Conservation (phyloP, 2,329 filamentous ascomycete genomes). For the Fusarium illudens region DNA sequence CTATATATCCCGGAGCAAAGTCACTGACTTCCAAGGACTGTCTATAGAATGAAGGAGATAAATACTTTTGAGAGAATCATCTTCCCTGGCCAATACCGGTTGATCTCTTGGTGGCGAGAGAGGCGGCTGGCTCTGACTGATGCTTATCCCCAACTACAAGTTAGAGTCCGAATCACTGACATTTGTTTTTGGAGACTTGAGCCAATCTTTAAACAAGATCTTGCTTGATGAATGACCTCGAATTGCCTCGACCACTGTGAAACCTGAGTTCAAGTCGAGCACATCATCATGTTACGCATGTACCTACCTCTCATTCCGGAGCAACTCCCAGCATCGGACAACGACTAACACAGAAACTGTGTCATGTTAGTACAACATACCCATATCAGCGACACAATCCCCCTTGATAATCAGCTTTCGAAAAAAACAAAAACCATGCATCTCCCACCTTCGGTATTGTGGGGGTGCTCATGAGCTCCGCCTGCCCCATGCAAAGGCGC, state of each 20-base stretch:
- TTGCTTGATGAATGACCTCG: neutral
- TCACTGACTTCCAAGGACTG: too few relatives aligned
- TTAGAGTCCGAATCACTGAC: neutral
- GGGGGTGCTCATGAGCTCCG: neutral
- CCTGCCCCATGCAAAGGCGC: neutral
- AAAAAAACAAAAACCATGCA: neutral
- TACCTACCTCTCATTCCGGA: neutral
- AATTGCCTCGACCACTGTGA: neutral
- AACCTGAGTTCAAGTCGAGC: neutral
- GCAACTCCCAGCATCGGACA: neutral
- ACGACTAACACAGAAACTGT: neutral
- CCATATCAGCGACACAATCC: neutral
- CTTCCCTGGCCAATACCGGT: neutral
- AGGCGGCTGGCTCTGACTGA: neutral
- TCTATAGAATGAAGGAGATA: fast-evolving
- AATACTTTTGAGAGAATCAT: neutral
- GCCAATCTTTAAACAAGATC: too few relatives aligned
- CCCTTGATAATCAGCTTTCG: neutral
- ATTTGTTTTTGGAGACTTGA: neutral
- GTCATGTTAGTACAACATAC: neutral
- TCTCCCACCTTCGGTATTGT: neutral
- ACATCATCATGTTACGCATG: neutral
- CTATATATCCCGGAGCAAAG: neutral
- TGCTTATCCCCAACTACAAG: neutral
- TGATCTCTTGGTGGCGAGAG: too few relatives aligned